Conservation (phyloP, 2,329 filamentous ascomycete genomes). For the Aspergillus flavus region DNA sequence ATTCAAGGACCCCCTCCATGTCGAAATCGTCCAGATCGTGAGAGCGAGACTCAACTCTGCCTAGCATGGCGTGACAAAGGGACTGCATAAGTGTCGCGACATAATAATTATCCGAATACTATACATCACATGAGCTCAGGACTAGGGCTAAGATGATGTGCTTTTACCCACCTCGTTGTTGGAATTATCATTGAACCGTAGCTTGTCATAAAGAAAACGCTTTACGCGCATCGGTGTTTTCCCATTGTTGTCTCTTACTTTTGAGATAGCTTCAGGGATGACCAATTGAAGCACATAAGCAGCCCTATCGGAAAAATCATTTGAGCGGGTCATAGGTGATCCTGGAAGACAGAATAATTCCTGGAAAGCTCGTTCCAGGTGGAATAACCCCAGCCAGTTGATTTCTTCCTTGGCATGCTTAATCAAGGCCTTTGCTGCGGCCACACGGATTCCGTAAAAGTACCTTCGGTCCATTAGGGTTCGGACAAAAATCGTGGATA, state of each 20-base stretch:
- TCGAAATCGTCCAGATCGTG: conserved; percentile 49
- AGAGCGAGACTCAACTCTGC: conserved; percentile 39
- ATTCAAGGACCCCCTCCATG: conserved; percentile 51
- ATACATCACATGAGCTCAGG: conserved; percentile 18
- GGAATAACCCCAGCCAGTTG: conserved; percentile 77
- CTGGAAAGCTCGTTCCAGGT: conserved; percentile 83
- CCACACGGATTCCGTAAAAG: conserved; percentile 86
- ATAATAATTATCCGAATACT: conserved; percentile 87
- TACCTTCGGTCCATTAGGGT: conserved; percentile 91
- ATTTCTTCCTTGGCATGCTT: conserved; percentile 72
- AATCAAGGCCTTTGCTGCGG: conserved; percentile 78
- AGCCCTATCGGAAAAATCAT: conserved; percentile 86
- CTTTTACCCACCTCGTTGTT: conserved; percentile 63
- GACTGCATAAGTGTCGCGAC: conserved; percentile 75
- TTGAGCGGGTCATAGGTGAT: conserved; percentile 77
- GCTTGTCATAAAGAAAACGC: conserved; percentile 81
- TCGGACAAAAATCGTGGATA: conserved; percentile 84
- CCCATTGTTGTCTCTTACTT: conserved; percentile 73
- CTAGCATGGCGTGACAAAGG: conserved; percentile 58
- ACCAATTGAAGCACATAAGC: conserved; percentile 82
- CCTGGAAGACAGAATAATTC: conserved; percentile 84
- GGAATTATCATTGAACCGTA: conserved; percentile 93
- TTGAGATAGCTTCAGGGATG: conserved; percentile 78
- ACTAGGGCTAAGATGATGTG: background rate
- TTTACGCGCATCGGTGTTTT: conserved; percentile 79